A percentile compares a stretch with the other conserved stretches of the same genome.
These are phyloP conservation scores for Austroboletus niveus DNA, from an alignment of 1,284 basidiomycete species.

Conservation along the genomic window DNA sequence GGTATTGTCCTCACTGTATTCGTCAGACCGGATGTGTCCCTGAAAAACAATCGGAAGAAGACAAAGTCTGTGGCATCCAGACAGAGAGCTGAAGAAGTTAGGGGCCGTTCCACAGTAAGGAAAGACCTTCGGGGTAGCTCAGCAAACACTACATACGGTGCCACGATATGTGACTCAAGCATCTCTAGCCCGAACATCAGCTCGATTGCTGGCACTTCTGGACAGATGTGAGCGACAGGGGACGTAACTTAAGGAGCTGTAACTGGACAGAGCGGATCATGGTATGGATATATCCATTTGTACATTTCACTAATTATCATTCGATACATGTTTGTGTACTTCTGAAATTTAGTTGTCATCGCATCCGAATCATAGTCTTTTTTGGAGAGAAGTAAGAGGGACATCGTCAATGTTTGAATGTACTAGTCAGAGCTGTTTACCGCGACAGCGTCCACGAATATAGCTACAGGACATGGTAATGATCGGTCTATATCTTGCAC, in stretches of 20 bases:
- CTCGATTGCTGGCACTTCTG: conserved; percentile 2
- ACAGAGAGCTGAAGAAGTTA: conserved; percentile 31
- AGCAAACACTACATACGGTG: conserved; percentile 19
- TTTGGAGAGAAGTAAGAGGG: too few species aligned
- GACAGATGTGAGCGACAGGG: conserved; percentile 4
- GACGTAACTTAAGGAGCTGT: neutral
- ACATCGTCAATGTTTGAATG: too few species aligned
- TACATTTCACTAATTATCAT: neutral
- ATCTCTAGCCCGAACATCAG: conserved; percentile 7
- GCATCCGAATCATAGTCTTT: too few species aligned
- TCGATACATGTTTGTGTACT: neutral
- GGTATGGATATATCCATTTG: conserved; percentile 1
- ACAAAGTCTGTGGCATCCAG: neutral
- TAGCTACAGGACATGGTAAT: neutral
- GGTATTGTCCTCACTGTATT: conserved; percentile 49
- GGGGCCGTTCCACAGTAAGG: conserved; percentile 54
- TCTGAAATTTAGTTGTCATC: neutral
- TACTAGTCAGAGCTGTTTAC: too few species aligned
- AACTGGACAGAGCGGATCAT: neutral
- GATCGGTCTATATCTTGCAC: neutral
- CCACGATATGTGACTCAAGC: conserved; percentile 8
- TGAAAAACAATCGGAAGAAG: conserved; percentile 11
- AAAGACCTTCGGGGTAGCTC: conserved; percentile 48
- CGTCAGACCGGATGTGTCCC: conserved; percentile 43
- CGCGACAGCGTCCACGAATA: neutral